Conservation (phyloP, 163 green algal species). For the Scenedesmus sp. region DNA sequence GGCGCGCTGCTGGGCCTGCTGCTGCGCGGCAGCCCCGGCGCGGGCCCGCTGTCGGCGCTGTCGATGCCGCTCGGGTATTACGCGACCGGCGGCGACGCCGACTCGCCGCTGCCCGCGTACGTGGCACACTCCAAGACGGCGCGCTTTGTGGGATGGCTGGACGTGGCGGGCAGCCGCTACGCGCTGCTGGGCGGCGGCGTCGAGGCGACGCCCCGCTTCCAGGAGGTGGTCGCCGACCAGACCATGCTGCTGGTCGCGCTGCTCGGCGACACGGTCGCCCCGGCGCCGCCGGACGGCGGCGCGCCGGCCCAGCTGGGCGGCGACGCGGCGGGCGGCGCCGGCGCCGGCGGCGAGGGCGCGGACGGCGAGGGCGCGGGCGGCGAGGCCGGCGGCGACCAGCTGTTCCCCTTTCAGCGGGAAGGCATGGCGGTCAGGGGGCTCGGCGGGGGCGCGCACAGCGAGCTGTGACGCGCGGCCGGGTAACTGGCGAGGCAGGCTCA, state of each 20-base stretch:
- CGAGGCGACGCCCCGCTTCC: neutral
- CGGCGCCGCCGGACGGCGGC: neutral
- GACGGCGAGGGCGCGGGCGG: neutral
- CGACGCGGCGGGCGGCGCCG: neutral
- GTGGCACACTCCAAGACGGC: neutral
- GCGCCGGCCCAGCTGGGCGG: neutral
- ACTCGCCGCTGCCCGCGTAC: neutral
- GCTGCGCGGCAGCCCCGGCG: neutral
- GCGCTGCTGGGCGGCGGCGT: neutral
- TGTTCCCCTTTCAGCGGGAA: constrained; percentile 10
- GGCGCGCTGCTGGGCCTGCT: constrained; percentile 6
- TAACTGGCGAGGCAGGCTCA: too few species aligned
- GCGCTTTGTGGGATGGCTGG: constrained; percentile 7
- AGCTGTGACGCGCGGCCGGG: too few species aligned
- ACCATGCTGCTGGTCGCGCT: constrained; percentile 10
- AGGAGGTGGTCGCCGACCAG: constrained; percentile 6
- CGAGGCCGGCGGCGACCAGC: neutral
- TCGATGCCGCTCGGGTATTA: neutral
- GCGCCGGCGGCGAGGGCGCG: neutral
- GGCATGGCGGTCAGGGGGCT: too few species aligned
- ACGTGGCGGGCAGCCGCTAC: neutral
- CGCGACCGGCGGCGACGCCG: neutral
- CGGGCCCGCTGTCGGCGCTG: neutral
- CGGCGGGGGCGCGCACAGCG: too few species aligned
- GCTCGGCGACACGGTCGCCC: too few species aligned